phyloP scores from a whole-genome alignment of 108 stramenopile species.

The Cyclotella cryptica region DNA sequence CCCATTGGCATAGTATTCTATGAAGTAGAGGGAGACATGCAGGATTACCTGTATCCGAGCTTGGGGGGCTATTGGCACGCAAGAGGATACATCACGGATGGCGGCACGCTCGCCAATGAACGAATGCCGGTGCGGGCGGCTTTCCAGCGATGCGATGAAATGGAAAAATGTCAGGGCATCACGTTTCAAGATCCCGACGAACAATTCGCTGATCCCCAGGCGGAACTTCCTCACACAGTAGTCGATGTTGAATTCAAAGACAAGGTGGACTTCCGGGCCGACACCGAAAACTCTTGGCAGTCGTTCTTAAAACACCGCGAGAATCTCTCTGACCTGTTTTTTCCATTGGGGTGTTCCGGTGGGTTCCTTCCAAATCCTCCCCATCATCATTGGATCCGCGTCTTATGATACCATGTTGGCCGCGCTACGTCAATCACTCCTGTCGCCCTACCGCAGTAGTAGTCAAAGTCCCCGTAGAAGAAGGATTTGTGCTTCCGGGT shows the following conservation, averaged over 20 bases:
- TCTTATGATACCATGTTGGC: constrained; percentile 8
- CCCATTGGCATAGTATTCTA: neutral
- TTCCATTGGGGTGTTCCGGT: neutral
- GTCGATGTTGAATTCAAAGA: constrained; percentile 11
- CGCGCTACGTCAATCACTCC: neutral
- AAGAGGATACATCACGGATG: constrained; percentile 7
- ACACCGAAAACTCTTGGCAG: neutral
- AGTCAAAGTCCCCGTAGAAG: neutral
- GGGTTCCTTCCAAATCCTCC: neutral
- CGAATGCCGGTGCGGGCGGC: neutral
- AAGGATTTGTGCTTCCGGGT: neutral
- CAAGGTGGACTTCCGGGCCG: neutral
- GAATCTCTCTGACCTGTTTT: neutral
- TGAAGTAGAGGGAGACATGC: neutral
- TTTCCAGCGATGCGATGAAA: neutral
- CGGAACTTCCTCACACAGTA: neutral
- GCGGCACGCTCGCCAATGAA: neutral
- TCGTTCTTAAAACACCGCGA: neutral
- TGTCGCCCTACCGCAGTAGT: neutral
- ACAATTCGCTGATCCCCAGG: neutral
- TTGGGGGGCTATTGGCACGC: neutral
- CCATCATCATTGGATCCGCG: neutral
- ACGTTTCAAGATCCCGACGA: neutral
- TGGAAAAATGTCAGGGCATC: neutral
- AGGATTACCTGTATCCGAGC: neutral